These are phyloP conservation scores for Dalechampia spathulata DNA, from an alignment of 441 rosid species.

Conservation along the genomic window DNA sequence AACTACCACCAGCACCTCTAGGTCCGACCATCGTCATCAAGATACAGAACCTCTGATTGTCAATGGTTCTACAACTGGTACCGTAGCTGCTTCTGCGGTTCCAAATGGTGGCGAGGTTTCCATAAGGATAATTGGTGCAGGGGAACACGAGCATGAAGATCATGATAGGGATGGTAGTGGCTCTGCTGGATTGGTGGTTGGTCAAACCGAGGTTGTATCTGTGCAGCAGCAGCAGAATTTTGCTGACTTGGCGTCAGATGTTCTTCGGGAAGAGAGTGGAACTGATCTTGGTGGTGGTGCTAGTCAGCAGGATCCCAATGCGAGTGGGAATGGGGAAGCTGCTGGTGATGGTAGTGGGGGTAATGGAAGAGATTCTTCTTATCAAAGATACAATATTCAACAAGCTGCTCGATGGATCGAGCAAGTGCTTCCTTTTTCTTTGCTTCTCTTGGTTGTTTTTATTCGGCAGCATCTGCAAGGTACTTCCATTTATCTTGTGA, in stretches of 20 bases:
- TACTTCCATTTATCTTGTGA: constrained; percentile 12
- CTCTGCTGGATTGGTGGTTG: constrained; percentile 44
- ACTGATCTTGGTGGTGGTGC: constrained; percentile 33
- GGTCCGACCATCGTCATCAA: constrained; percentile 39
- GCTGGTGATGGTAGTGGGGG: constrained; percentile 35
- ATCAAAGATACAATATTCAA: constrained; percentile 75
- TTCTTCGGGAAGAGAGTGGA: constrained; percentile 37
- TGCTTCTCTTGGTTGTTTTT: constrained; percentile 70
- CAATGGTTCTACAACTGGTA: background rate
- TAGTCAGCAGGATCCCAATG: constrained; percentile 40
- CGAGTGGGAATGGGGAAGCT: constrained; percentile 33
- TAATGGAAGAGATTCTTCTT: constrained; percentile 56
- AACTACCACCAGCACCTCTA: constrained; percentile 10
- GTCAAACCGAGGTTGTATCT: constrained; percentile 38
- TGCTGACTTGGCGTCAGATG: constrained; percentile 26
- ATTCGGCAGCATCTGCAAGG: constrained; percentile 87
- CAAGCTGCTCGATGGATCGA: constrained; percentile 83
- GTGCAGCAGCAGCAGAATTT: constrained; percentile 18
- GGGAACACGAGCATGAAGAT: constrained; percentile 58
- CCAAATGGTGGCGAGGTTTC: constrained; percentile 71
- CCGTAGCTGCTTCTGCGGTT: constrained; percentile 23
- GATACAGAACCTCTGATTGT: constrained; percentile 46
- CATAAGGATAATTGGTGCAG: constrained; percentile 83
- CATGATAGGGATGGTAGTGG: constrained; percentile 32
- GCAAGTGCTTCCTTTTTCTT: constrained; percentile 68